Evolutionary conservation across 768 basidiomycete species (phyloP).

Genomic region (Podaxis sp.): DNA sequence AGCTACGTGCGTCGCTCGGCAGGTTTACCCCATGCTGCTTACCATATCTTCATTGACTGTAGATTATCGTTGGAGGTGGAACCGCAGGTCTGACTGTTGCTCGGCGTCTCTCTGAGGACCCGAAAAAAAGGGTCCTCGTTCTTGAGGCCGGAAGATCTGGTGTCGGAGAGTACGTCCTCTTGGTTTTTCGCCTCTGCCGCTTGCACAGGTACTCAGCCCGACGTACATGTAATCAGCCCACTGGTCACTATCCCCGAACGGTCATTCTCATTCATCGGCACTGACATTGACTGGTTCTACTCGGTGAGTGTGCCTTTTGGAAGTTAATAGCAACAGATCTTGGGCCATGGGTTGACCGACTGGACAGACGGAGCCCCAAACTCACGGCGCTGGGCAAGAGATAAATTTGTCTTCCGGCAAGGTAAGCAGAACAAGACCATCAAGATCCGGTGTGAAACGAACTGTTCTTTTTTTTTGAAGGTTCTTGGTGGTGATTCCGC

Average conservation of each 20-base stretch:
- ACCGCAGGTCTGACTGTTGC: slow-evolving; percentile 34
- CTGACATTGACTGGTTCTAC: slow-evolving; percentile 55
- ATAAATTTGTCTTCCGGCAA: slow-evolving; percentile 61
- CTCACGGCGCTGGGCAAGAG: slow-evolving; percentile 34
- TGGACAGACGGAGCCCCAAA: slow-evolving; percentile 40
- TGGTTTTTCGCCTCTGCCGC: not conserved
- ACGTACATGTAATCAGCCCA: slow-evolving; percentile 46
- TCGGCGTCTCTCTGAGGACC: slow-evolving; percentile 31
- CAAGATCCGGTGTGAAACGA: not conserved
- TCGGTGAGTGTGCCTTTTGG: not conserved
- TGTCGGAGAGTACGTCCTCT: slow-evolving; percentile 31
- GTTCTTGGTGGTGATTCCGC: slow-evolving; percentile 66
- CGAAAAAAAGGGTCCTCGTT: slow-evolving; percentile 29
- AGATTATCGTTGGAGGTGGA: slow-evolving; percentile 31
- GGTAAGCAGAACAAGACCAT: slow-evolving; percentile 22
- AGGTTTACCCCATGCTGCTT: not conserved
- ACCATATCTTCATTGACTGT: slow-evolving; percentile 1
- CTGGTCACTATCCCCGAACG: slow-evolving; percentile 15
- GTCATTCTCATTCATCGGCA: slow-evolving; percentile 35
- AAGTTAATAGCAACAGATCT: slow-evolving; percentile 11
- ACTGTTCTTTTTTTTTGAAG: slow-evolving; percentile 20
- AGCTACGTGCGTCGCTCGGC: slow-evolving; percentile 3
- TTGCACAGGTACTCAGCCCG: slow-evolving; percentile 27
- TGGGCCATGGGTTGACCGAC: not conserved
- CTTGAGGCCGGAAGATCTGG: slow-evolving; percentile 43